These are phyloP conservation scores for Cornus suecica DNA, from an alignment of 148 eudicot species.

Conservation along the genomic window DNA sequence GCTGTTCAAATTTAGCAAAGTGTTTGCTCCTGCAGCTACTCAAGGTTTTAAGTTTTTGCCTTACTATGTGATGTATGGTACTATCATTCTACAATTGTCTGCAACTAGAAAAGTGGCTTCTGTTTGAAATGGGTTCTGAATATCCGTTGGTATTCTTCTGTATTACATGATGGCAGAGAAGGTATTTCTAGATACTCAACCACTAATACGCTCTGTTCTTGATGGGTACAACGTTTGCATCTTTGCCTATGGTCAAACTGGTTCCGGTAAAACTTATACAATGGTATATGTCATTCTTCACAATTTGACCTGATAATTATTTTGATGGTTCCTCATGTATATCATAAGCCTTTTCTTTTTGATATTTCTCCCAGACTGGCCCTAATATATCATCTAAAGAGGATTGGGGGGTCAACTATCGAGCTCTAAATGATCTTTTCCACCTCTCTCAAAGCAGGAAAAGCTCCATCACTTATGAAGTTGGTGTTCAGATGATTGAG, in stretches of 20 bases:
- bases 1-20: slow-evolving; percentile 79
- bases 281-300: slow-evolving; percentile 44
- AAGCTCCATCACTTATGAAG: slow-evolving; percentile 65
- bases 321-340: background rate
- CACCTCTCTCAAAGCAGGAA: slow-evolving; percentile 66
- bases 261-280: slow-evolving; percentile 94
- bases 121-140: background rate
- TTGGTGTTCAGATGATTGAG: slow-evolving; percentile 92
- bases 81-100: background rate
- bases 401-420: slow-evolving; percentile 92
- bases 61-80: background rate
- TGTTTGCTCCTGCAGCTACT: slow-evolving; percentile 69
- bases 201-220: slow-evolving; percentile 81
- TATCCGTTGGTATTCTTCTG: background rate
- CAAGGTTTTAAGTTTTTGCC: slow-evolving; percentile 53
- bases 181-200: slow-evolving; percentile 80
- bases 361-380: slow-evolving; percentile 50
- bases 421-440: slow-evolving; percentile 86
- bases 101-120: background rate
- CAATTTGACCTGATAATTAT: background rate
- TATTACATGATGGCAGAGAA: slow-evolving; percentile 53
- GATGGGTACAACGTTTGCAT: slow-evolving; percentile 93
- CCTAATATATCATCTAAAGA: slow-evolving; percentile 60
- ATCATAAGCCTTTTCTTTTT: background rate
- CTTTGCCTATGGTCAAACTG: slow-evolving; percentile 97